These are phyloP conservation scores for Pythium dissimile DNA, from an alignment of 352 stramenopile species.

Conservation along the genomic window DNA sequence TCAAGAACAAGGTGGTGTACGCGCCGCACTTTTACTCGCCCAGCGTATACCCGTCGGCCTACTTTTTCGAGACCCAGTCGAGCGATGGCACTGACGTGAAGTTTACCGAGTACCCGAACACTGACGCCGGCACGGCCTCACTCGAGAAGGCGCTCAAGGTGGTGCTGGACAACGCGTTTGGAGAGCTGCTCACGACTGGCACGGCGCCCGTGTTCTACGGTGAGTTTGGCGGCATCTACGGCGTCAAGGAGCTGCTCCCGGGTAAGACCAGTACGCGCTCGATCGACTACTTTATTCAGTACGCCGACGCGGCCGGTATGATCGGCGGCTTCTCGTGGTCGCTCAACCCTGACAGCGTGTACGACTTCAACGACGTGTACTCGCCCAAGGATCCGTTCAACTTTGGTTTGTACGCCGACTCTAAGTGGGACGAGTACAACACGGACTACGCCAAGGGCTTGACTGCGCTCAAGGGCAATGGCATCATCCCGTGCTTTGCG, in stretches of 20 bases:
- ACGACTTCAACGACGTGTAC: slow-evolving; percentile 78
- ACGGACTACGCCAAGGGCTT: slow-evolving; percentile 65
- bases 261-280: slow-evolving; percentile 66
- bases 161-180: slow-evolving; percentile 69
- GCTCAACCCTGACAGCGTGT: slow-evolving; percentile 71
- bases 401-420: slow-evolving; percentile 71
- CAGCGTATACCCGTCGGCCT: slow-evolving; percentile 65
- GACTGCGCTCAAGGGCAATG: slow-evolving; percentile 62
- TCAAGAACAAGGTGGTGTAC: slow-evolving; percentile 71
- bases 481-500: slow-evolving; percentile 66
- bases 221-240: slow-evolving; percentile 83
- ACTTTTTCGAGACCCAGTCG: slow-evolving; percentile 71
- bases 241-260: slow-evolving; percentile 39
- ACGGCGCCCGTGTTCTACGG: slow-evolving; percentile 70
- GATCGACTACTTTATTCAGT: slow-evolving; percentile 72
- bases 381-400: slow-evolving; percentile 51
- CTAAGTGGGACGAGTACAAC: slow-evolving; percentile 64
- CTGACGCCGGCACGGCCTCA: slow-evolving; percentile 47
- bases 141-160: slow-evolving; percentile 51
- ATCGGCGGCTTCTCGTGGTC: slow-evolving; percentile 76
- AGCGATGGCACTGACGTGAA: slow-evolving; percentile 29
- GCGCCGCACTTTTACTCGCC: slow-evolving; percentile 83
- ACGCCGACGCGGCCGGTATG: slow-evolving; percentile 64
- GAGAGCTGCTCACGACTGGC: slow-evolving; percentile 40
- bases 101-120: slow-evolving; percentile 64